Evolutionary conservation across 1,284 basidiomycete genomes (phyloP), one percentile per base, ranked within the genome.

Genomic region (Acaromyces ingoldii): DNA sequence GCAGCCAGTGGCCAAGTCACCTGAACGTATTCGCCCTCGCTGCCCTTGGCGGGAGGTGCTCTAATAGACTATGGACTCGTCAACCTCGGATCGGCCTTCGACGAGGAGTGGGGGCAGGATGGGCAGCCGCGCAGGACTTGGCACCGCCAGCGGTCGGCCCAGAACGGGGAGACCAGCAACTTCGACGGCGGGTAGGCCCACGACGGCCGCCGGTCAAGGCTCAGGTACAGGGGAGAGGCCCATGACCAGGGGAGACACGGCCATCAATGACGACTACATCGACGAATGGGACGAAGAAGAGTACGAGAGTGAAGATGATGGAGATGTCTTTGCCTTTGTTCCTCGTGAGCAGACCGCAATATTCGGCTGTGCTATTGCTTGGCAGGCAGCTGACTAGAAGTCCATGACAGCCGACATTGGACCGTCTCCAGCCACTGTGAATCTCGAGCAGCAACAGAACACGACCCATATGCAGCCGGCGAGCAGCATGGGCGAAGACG

Each of bases 281-380:
- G 57, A 64, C 21, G 60, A 68, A 25, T 59, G 55, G 53, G 67
- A 70, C 17, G 61, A 70, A 11, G 63, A 61, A 4, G 57, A 69
- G 22, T 65, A 71, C 39, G 64, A 71, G 40, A 62, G 57, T 22
- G 65, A 64, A 6, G 67, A 72, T 29, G 70, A 72, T 21, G 71
- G 63, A 3, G 64, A 70, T 33, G 69, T 74, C 34, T 74, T 74
- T 58, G 72, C 72, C 17, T 74, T 73, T 34, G 60, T 65, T 9
- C 68, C 65, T 25, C 65, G 59, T 57, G 55, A 50, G 56, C 62
- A 10, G 3, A 4, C 7, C 3, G 19, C 9, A 34, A 13, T 41
- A n/a, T 33, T n/a, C 9, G 9, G 31, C 31, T n/a, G 9, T 15
- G 39, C 5, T 15, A 13, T 24, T 41, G 17, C n/a, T n/a, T n/a